Evolutionary conservation across 2,329 filamentous ascomycete species (phyloP).

Genomic region (Pseudogymnoascus sp.): DNA sequence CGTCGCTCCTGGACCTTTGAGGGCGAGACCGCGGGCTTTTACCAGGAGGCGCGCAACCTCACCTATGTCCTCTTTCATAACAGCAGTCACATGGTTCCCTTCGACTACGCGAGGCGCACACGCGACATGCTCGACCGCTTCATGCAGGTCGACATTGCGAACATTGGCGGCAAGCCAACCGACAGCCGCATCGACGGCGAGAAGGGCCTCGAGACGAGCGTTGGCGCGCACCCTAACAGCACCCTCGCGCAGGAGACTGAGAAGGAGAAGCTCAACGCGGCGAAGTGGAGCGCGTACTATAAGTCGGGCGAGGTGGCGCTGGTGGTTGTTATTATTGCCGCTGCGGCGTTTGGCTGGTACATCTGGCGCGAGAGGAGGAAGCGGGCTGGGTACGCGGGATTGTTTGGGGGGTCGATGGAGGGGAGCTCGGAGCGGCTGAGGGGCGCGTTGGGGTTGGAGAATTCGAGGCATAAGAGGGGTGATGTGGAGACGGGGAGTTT

Average conservation of each 20-base stretch:
- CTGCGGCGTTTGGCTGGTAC: constrained; percentile 53
- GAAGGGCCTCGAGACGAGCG: constrained; percentile 56
- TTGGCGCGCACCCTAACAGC: constrained; percentile 60
- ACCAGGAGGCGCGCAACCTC: constrained; percentile 88
- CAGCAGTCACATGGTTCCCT: constrained; percentile 96
- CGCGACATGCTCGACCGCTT: constrained; percentile 97
- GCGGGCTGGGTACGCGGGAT: constrained; percentile 44
- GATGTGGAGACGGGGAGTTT: constrained; percentile 59
- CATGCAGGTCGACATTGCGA: constrained; percentile 83
- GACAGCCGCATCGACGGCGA: constrained; percentile 64
- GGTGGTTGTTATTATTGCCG: constrained; percentile 57
- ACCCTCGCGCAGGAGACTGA: constrained; percentile 56
- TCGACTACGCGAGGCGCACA: constrained; percentile 76
- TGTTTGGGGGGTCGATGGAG: constrained; percentile 25
- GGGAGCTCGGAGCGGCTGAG: constrained; percentile 21
- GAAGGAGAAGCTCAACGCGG: constrained; percentile 54
- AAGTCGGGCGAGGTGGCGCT: constrained; percentile 63
- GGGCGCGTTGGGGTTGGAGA: constrained; percentile 34
- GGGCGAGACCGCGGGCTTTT: constrained; percentile 77
- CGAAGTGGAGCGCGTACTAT: constrained; percentile 63
- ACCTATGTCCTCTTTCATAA: constrained; percentile 96
- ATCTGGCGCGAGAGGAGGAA: constrained; percentile 55
- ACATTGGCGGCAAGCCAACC: constrained; percentile 66
- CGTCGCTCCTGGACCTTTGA: constrained; percentile 92
- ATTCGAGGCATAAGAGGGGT: constrained; percentile 39